Evolutionary conservation across 352 stramenopile species (phyloP).

Genomic region (Phytopythium cucurbitacearum): DNA sequence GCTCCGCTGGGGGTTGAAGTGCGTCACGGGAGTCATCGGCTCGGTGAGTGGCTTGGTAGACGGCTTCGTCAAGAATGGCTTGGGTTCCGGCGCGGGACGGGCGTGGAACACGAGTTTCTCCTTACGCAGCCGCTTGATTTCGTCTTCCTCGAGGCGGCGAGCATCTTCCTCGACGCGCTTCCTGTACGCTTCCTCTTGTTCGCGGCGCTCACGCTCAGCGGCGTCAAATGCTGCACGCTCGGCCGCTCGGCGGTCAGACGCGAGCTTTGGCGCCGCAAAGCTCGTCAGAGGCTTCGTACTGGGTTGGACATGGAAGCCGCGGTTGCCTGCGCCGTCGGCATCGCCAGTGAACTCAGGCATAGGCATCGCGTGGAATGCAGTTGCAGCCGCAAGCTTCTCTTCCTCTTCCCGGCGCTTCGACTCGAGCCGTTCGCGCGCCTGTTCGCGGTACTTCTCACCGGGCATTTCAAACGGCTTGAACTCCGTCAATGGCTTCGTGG

Average conservation of each 20-base stretch:
- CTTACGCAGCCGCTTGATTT: conserved; percentile 65
- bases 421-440: conserved; percentile 55
- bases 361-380: conserved; percentile 57
- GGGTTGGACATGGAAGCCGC: conserved; percentile 19
- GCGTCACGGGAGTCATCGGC: conserved; percentile 41
- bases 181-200: conserved; percentile 58
- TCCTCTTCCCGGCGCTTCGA: conserved; percentile 56
- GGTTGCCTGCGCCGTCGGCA: conserved; percentile 12
- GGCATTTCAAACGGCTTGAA: conserved; percentile 59
- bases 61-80: conserved; percentile 45
- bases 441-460: conserved; percentile 49
- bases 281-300: conserved; percentile 37
- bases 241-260: conserved; percentile 49
- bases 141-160: conserved; percentile 48
- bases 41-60: conserved; percentile 46
- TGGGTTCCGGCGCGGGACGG: conserved; percentile 43
- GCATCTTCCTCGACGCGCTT: conserved; percentile 46
- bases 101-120: conserved; percentile 75
- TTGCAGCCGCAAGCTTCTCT: conserved; percentile 28
- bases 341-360: conserved; percentile 40
- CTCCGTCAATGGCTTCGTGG: conserved; percentile 66
- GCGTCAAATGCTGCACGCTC: conserved; percentile 68
- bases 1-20: conserved; percentile 17
- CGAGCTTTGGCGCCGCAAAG: conserved; percentile 50
- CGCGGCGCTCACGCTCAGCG: conserved; percentile 60